Evolutionary conservation across 305 asterid genomes (phyloP).

Genomic region (Fraxinus baroniana): DNA sequence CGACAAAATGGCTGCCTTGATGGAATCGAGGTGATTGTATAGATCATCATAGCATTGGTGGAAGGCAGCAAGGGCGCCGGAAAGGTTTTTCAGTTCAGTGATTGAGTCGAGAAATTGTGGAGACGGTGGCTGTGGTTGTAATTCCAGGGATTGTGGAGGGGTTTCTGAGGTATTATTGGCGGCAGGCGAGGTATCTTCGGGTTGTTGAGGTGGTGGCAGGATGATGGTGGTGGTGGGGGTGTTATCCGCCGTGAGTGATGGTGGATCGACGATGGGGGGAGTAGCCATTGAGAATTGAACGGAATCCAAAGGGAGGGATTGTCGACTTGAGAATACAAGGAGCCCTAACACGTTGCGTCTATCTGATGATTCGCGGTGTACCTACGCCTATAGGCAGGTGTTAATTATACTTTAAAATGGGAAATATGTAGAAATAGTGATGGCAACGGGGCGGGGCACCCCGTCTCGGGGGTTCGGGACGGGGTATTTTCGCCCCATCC

Average conservation of each 20-base stretch:
- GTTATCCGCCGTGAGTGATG: slow-evolving; percentile 30
- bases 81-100: slow-evolving; percentile 46
- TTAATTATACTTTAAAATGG: too few relatives aligned
- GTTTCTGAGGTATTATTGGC: slow-evolving; percentile 19
- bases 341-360: neutral
- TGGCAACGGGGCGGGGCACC: too few relatives aligned
- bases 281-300: slow-evolving; percentile 25
- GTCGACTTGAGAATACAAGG: neutral
- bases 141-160: slow-evolving; percentile 18
- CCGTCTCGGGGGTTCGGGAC: too few relatives aligned
- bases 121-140: slow-evolving; percentile 27
- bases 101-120: slow-evolving; percentile 33
- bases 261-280: slow-evolving; percentile 18
- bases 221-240: neutral
- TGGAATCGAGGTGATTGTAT: slow-evolving; percentile 48
- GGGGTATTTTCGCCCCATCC: too few relatives aligned
- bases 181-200: slow-evolving; percentile 8
- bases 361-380: neutral
- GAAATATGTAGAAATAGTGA: too few relatives aligned
- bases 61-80: slow-evolving; percentile 53
- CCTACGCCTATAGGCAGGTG: neutral
- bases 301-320: neutral
- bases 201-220: neutral
- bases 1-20: slow-evolving; percentile 44
- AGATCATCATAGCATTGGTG: slow-evolving; percentile 59